Evolutionary conservation across 495 filamentous ascomycete species (phyloP), one percentile per base, ranked within the genome.

Genomic region (Hyaloscypha bicolor): DNA sequence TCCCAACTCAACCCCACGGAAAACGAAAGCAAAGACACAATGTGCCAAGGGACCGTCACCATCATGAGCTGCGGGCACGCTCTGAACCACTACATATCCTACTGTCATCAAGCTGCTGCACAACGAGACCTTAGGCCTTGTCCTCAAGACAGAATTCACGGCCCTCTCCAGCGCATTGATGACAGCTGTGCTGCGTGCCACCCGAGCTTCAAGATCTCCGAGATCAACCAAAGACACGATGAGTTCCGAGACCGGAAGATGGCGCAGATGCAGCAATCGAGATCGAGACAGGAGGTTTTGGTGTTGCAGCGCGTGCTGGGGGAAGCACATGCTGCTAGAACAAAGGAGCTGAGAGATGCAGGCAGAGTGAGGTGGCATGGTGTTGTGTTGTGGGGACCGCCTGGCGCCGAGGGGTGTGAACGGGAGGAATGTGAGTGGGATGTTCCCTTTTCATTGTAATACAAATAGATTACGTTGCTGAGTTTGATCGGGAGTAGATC

Each of bases 131-230:
- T 16, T 0, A 14, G 42, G 3, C 42, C 42, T 4, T 48, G 42
- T 48, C 16, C 42, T 16, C 9, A 19, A 14, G 42, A 61, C 8
- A 14, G 42, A 0, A 64, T 65, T 1, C 11, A 9, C 1, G 59
- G 55, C 1, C 67, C 64, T 12, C 45, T 52, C 4, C 16, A 65
- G 6, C 60, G 69, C 51, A n/a, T 77, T 6, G 19, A 51, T 0
- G 74, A 77, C 59, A 70, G 69, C 12, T 77, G 75, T 60, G 74
- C 72, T 0, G 6, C 37, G 6, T 77, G 73, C 67, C 71, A 75
- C 52, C 70, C 75, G 1, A 51, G 64, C 4, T 68, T 65, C 61
- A 33, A 31, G 4, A 62, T 61, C 11, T n/a, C 32, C n/a, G 29
- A 58, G n/a, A 62, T 73, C 39, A 65, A 67, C 9, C 53, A 66